Evolutionary conservation across 306 rosid species (phyloP).

Genomic region (Lathyrus tuberosus): DNA sequence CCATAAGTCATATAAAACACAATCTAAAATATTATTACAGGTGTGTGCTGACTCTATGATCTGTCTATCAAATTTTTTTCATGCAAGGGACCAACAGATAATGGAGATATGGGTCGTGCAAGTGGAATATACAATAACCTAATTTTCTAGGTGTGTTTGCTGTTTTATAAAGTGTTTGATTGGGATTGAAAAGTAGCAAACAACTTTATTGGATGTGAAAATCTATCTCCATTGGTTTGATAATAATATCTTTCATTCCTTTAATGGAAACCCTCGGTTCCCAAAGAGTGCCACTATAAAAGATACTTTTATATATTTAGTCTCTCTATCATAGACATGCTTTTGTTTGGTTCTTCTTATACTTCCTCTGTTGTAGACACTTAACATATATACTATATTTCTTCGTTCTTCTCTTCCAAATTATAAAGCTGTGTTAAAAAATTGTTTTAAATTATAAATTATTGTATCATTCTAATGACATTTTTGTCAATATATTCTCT

Average conservation of each 20-base stretch:
- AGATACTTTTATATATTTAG: not conserved
- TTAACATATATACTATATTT: too few relatives aligned
- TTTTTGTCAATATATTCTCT: too few relatives aligned
- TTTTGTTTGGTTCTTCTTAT: slow-evolving; percentile 19
- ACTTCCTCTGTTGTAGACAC: not conserved
- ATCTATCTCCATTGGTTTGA: slow-evolving; percentile 18
- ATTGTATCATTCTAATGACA: too few relatives aligned
- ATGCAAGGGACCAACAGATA: slow-evolving; percentile 40
- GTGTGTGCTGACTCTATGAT: slow-evolving; percentile 35
- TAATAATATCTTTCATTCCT: slow-evolving; percentile 31
- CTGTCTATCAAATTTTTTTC: slow-evolving; percentile 21
- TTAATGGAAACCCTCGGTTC: slow-evolving; percentile 28
- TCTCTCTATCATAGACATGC: not conserved
- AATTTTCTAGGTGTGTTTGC: slow-evolving; percentile 36
- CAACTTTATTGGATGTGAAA: slow-evolving; percentile 38
- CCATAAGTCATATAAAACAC: slow-evolving; percentile 16
- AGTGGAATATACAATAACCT: slow-evolving; percentile 34
- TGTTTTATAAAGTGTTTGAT: slow-evolving; percentile 25
- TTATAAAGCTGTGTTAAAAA: too few relatives aligned
- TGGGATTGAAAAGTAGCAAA: slow-evolving; percentile 27
- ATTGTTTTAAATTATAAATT: too few relatives aligned
- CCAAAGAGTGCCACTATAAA: slow-evolving; percentile 22
- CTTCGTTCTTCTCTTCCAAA: too few relatives aligned
- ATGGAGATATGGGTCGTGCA: slow-evolving; percentile 33
- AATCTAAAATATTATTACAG: slow-evolving; percentile 29